A percentile compares a stretch with the other conserved stretches of the same genome.
Evolutionary conservation across 2,329 filamentous ascomycete species (phyloP).

Genomic region (Calonectria pseudoreteaudii): DNA sequence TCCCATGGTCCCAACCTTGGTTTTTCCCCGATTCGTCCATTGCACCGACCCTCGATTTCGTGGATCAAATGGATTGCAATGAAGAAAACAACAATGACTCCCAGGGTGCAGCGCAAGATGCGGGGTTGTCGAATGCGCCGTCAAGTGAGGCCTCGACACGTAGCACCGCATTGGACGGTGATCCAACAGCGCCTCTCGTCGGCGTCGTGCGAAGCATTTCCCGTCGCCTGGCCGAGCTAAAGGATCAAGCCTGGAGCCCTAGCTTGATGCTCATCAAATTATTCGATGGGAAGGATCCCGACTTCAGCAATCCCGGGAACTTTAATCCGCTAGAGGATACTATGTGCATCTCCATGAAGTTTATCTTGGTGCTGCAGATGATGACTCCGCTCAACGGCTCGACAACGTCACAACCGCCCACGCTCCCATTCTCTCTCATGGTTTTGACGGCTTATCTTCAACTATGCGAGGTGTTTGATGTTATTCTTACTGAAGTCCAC

Average conservation of each 20-base stretch:
- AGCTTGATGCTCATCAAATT: not conserved
- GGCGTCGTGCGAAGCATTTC: constrained; percentile 4
- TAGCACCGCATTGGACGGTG: not conserved
- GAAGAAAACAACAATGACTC: not conserved
- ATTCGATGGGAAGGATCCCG: not conserved
- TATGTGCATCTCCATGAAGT: constrained; percentile 3
- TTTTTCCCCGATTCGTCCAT: not conserved
- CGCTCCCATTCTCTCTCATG: not conserved
- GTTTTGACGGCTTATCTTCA: not conserved
- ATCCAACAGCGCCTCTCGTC: not conserved
- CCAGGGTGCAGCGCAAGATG: not conserved
- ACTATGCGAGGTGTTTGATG: not conserved
- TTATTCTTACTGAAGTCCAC: not conserved
- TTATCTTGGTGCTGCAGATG: not conserved
- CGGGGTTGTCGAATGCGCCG: not conserved
- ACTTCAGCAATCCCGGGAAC: not conserved
- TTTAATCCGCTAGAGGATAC: not conserved
- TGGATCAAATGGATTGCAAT: not conserved
- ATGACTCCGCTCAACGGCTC: not conserved
- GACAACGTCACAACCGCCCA: not conserved
- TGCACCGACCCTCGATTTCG: not conserved
- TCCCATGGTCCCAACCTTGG: not conserved
- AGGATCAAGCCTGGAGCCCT: not conserved
- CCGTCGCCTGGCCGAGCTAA: not conserved
- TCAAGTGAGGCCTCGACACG: not conserved